A percentile compares a stretch with the other conserved stretches of the same genome.
phyloP scores from a whole-genome alignment of 495 filamentous ascomycete species.

The Chaetomidium leptoderma region DNA sequence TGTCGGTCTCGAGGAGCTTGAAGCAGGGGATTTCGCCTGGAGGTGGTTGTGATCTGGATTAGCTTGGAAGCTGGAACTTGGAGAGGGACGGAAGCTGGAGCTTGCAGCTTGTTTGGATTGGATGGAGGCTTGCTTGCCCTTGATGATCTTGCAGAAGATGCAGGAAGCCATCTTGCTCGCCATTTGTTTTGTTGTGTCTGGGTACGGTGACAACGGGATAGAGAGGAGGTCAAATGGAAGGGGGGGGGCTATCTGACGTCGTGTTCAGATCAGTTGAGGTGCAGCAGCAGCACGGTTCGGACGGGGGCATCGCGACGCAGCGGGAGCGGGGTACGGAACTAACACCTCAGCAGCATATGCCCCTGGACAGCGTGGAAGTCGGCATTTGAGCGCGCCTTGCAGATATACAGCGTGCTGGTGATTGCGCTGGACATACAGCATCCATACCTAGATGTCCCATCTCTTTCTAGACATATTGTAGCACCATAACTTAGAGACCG shows the following conservation, averaged over 20 bases:
- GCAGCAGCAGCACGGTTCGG: neutral
- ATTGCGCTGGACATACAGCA: too few relatives aligned
- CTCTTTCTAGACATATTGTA: too few relatives aligned
- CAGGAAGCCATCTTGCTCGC: slow-evolving; percentile 54
- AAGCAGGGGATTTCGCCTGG: slow-evolving; percentile 92
- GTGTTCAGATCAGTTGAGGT: too few relatives aligned
- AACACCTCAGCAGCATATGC: neutral
- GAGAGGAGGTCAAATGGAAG: neutral
- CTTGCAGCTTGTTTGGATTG: neutral
- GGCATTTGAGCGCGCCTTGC: too few relatives aligned
- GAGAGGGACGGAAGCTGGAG: neutral
- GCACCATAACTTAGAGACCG: too few relatives aligned
- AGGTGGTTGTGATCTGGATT: slow-evolving; percentile 16
- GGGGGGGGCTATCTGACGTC: too few relatives aligned
- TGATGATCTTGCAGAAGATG: slow-evolving; percentile 98
- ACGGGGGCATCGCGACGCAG: neutral
- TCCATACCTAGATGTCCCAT: too few relatives aligned
- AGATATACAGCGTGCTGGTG: too few relatives aligned
- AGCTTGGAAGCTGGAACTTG: slow-evolving; percentile 15
- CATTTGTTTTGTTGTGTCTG: slow-evolving; percentile 17
- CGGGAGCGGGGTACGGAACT: neutral
- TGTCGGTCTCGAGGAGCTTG: slow-evolving; percentile 90
- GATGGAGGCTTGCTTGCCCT: slow-evolving; percentile 53
- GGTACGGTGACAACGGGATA: neutral
- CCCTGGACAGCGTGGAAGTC: neutral